Base-by-base conservation (phyloP, 176 grass and related monocot genomes). In the Eragrostis curvula region DNA sequence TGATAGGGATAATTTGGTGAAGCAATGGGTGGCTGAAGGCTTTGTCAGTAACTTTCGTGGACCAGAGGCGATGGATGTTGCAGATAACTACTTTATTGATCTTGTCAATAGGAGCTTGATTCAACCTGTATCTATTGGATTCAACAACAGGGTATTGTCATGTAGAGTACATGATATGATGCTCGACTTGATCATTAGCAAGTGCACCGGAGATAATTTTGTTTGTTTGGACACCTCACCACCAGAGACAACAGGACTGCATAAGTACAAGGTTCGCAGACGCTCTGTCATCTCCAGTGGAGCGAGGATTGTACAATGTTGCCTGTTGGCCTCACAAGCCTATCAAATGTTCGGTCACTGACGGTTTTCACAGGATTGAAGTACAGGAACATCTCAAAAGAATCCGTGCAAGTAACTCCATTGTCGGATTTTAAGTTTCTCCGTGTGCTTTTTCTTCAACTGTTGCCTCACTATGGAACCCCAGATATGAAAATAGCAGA, bases 11-110 rank as follows among this genome's bases (percentile, higher is more conserved):
- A 61, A 49, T 41, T 45, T 88, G 27, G 75, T 83, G 28, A 49
- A 49, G 59, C 43, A 69, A 18, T 88, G 79, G 86, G 68, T 87
- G 5, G 79, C 71, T 24, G 79, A 82, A 83, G 86, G 79, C 28
- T 83, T 88, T 41, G 61, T 83, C 28, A 56, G 61, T 78, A 71
- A 21, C 6, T 64, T 49, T 1, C 8, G 8, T 17, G 63, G 63
- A 24, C 21, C 27, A 7, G 70, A 65, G 29, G 25, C 76, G 43
- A 62, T 47, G 36, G 28, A 68, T 8, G 45, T 77, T 50, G 85
- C 63, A 44, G 3, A 25, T 6, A 25, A 56, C 18, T 88, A 88
- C 40, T 42, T 88, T 15, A 55, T 51, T 32, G 42, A 83, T 1
- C 86, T 88, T 36, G 70, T 83, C 6, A 80, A 83, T 3, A 45